These are phyloP conservation scores for Antarctomyces pellizariae DNA, from an alignment of 495 filamentous ascomycete genomes.

Conservation along the genomic window DNA sequence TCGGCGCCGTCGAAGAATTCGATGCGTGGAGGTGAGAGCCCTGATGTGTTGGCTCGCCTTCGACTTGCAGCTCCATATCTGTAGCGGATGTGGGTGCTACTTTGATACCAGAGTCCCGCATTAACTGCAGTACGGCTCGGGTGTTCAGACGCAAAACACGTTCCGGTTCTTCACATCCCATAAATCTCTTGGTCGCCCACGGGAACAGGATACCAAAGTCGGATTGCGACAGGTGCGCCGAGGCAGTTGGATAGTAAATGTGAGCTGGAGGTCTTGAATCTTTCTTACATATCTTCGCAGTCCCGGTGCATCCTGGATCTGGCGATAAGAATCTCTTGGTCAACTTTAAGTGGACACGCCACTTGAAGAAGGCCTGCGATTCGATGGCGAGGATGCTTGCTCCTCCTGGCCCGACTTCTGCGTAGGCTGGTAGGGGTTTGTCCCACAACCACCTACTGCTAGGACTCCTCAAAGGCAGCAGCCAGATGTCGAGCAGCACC, in stretches of 20 bases:
- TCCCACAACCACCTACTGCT: constrained; percentile 31
- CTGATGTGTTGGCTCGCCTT: too few species aligned
- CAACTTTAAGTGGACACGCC: constrained; percentile 35
- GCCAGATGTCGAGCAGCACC: constrained; percentile 53
- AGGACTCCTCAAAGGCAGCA: constrained; percentile 34
- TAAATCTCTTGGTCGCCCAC: constrained; percentile 30
- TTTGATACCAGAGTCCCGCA: constrained; percentile 25
- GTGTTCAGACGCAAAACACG: constrained; percentile 36
- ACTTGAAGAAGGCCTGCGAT: constrained; percentile 47
- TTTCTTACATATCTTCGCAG: constrained; percentile 9
- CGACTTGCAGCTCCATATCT: constrained; percentile 19
- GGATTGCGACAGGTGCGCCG: constrained; percentile 48
- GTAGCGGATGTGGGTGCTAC: constrained; percentile 24
- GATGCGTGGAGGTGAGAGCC: too few species aligned
- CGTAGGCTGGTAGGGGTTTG: constrained; percentile 42
- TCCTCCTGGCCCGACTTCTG: constrained; percentile 20
- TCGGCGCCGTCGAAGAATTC: constrained; percentile 1
- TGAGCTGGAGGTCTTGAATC: constrained; percentile 20
- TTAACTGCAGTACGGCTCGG: constrained; percentile 34
- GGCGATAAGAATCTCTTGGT: constrained; percentile 32
- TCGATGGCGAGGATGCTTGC: constrained; percentile 34
- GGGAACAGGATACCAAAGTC: constrained; percentile 67
- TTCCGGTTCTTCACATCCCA: constrained; percentile 36
- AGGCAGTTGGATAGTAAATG: constrained; percentile 36
- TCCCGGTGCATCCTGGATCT: constrained; percentile 17